A percentile compares a stretch with the other conserved stretches of the same genome.
Evolutionary conservation across 345 rosid species (phyloP).

Genomic region (Aurinia saxatilis): DNA sequence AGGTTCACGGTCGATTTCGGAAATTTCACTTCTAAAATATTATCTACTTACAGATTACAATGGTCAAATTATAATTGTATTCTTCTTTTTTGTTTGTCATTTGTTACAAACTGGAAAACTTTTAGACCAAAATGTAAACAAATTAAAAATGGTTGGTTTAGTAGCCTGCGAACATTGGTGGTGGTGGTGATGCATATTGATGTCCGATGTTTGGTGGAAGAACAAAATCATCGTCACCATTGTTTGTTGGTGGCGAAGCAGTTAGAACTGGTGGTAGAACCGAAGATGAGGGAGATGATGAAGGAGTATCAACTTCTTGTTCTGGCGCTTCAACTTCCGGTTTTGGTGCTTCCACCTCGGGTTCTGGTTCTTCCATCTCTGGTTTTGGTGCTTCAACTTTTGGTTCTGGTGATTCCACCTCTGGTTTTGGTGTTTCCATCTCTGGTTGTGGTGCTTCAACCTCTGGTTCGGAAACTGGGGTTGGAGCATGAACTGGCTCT

Average conservation of each 20-base stretch:
- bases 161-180: conserved; percentile 78
- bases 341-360: conserved; percentile 1
- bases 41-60: conserved; percentile 21
- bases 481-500: not conserved
- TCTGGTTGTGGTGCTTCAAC: not conserved
- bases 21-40: conserved; percentile 5
- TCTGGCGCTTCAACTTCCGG: conserved; percentile 24
- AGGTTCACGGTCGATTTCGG: not conserved
- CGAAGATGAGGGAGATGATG: conserved; percentile 15
- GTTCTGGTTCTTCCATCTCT: conserved; percentile 23
- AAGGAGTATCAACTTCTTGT: conserved; percentile 14
- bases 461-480: conserved; percentile 19
- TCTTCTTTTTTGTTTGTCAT: not conserved
- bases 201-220: conserved; percentile 70
- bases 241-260: conserved; percentile 24
- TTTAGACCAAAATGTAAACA: conserved; percentile 6
- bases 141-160: conserved; percentile 24
- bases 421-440: not conserved
- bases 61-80: conserved; percentile 1
- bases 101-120: conserved; percentile 3
- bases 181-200: conserved; percentile 79
- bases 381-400: conserved; percentile 11
- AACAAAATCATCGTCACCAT: conserved; percentile 18
- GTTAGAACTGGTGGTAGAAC: conserved; percentile 14
- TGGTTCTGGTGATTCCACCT: conserved; percentile 21